Percentiles rank a stretch among this genome's conserved stretches.
Evolutionary conservation across 306 rosid species (phyloP).

Genomic region (Lupinus albus): DNA sequence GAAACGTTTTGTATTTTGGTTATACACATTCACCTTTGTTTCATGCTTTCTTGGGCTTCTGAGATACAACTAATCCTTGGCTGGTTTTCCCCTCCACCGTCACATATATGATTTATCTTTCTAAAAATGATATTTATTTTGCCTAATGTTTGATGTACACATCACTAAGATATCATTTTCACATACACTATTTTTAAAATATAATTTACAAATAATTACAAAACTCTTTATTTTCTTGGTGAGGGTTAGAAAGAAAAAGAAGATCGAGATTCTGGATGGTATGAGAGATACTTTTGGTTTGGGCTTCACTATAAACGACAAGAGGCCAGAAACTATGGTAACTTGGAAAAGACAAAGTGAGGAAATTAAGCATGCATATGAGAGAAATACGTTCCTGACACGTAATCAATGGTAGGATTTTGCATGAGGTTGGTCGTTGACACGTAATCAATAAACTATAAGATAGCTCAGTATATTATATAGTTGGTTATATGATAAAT

Average conservation of each 20-base stretch:
- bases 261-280: constrained; percentile 1
- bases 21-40: constrained; percentile 17
- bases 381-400: constrained; percentile 49
- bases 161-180: too few species aligned
- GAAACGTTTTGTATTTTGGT: constrained; percentile 27
- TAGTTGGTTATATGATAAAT: constrained; percentile 9
- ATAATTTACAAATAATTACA: too few species aligned
- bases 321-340: not conserved
- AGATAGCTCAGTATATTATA: not conserved
- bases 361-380: constrained; percentile 52
- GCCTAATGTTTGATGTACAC: too few species aligned
- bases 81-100: constrained; percentile 7
- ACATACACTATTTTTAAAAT: too few species aligned
- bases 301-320: constrained; percentile 23
- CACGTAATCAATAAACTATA: constrained; percentile 26
- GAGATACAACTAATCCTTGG: not conserved
- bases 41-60: constrained; percentile 1
- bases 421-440: constrained; percentile 50
- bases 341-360: constrained; percentile 24
- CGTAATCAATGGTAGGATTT: constrained; percentile 47
- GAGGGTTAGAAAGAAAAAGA: not conserved
- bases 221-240: not conserved
- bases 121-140: not conserved
- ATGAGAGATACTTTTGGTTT: constrained; percentile 38
- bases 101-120: not conserved